Percentiles rank a stretch among this genome's conserved stretches.
These are phyloP conservation scores for Sabuloglossum arenarium DNA, from an alignment of 495 filamentous ascomycete species.

Conservation along the genomic window DNA sequence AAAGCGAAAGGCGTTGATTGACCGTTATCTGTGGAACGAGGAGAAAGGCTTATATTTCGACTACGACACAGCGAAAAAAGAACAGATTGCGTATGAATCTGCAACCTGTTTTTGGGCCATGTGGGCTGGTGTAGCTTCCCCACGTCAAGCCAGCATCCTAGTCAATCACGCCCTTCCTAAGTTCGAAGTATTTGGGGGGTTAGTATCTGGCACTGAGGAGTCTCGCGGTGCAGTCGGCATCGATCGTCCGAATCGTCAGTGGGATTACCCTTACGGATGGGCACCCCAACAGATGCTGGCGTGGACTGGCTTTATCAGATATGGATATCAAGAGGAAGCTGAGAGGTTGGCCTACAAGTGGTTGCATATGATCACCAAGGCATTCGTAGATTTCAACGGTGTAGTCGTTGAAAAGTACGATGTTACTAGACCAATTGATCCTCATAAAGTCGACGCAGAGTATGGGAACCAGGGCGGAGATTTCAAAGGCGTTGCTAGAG, in stretches of 20 bases:
- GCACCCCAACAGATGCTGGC: slow-evolving; percentile 96
- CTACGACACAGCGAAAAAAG: slow-evolving; percentile 65
- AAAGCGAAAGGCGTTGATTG: slow-evolving; percentile 56
- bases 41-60: slow-evolving; percentile 90
- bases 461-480: slow-evolving; percentile 91
- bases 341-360: slow-evolving; percentile 82
- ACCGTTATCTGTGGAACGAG: slow-evolving; percentile 82
- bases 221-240: slow-evolving; percentile 61
- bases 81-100: slow-evolving; percentile 61
- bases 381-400: slow-evolving; percentile 93
- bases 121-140: slow-evolving; percentile 73
- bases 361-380: slow-evolving; percentile 93
- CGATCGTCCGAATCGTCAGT: slow-evolving; percentile 81
- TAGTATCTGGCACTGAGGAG: slow-evolving; percentile 74
- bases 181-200: slow-evolving; percentile 69
- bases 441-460: slow-evolving; percentile 84
- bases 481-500: slow-evolving; percentile 82
- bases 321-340: slow-evolving; percentile 76
- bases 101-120: slow-evolving; percentile 92
- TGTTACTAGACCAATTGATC: slow-evolving; percentile 70
- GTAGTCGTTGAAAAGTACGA: slow-evolving; percentile 98
- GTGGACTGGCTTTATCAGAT: slow-evolving; percentile 77
- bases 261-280: slow-evolving; percentile 98
- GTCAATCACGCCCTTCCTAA: slow-evolving; percentile 58
- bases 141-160: slow-evolving; percentile 56